Evolutionary conservation across 1,284 basidiomycete genomes (phyloP), one percentile per base, ranked within the genome.

Genomic region (Moniliophthora roreri): DNA sequence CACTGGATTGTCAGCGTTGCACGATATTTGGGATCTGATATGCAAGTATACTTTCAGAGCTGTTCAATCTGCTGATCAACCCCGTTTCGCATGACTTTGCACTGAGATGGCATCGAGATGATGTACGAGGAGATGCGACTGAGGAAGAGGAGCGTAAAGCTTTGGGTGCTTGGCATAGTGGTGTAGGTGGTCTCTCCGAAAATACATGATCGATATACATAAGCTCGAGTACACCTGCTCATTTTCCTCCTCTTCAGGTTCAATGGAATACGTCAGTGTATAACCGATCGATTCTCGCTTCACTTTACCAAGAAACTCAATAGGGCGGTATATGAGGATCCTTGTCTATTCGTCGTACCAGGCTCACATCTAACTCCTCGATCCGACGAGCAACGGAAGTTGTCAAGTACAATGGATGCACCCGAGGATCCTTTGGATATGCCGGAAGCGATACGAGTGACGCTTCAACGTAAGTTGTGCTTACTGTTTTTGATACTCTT

Each of bases 181-280:
- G 87, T 3, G 87, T 88, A 70, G 50, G 80, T 42, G 9, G 21
- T 36, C 42, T n/a, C 35, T n/a, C n/a, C n/a, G n/a, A n/a, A n/a
- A n/a, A n/a, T n/a, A n/a, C n/a, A n/a, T n/a, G n/a, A n/a, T n/a
- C n/a, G n/a, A n/a, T n/a, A n/a, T n/a, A n/a, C n/a, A n/a, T n/a
- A n/a, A 32, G 10, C 35, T 24, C 45, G 8, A 11, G 13, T 9
- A 47, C 24, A 37, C n/a, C 18, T 28, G 54, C 46, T 45, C n/a
- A 10, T 24, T 45, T 20, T 48, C 26, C 35, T 46, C 15, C 44
- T 37, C 11, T 58, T n/a, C n/a, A 89, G 86, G 79, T 92, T 3
- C 90, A 93, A 71, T 93, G 90, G 89, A 93, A 93, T 63, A 85
- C 87, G 77, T 88, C 69, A 51, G 81, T 13, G n/a, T n/a, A n/a